Conservation (phyloP, 2,329 filamentous ascomycete species). For the Penicillium sp. region DNA sequence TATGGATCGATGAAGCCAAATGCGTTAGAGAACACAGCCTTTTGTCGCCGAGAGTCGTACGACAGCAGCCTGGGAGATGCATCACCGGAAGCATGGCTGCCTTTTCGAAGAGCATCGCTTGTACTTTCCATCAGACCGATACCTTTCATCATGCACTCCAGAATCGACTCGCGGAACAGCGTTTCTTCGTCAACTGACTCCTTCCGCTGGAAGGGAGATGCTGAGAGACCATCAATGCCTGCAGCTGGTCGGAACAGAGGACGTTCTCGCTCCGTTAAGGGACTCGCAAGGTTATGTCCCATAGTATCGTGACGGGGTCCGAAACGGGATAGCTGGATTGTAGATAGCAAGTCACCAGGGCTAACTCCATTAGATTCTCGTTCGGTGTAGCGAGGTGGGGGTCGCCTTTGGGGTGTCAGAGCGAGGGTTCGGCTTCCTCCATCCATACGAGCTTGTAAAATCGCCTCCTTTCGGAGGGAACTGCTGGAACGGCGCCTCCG, state of each 20-base stretch:
- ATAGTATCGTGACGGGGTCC: constrained; percentile 51
- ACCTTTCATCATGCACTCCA: constrained; percentile 94
- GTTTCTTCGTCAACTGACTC: constrained; percentile 86
- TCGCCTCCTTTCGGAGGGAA: constrained; percentile 75
- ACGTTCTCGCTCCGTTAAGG: constrained; percentile 46
- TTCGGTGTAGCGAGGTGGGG: constrained; percentile 24
- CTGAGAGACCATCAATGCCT: constrained; percentile 21
- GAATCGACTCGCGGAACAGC: constrained; percentile 82
- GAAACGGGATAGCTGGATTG: constrained; percentile 68
- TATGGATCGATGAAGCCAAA: constrained; percentile 90
- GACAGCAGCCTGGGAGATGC: constrained; percentile 82
- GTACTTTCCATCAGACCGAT: constrained; percentile 72
- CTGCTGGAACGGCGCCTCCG: constrained; percentile 71
- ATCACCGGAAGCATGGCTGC: constrained; percentile 68
- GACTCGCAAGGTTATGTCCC: constrained; percentile 35
- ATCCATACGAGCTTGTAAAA: constrained; percentile 64
- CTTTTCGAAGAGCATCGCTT: constrained; percentile 64
- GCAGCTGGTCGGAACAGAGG: constrained; percentile 35
- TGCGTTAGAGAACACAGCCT: constrained; percentile 78
- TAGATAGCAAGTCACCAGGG: constrained; percentile 77
- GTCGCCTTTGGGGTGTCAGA: constrained; percentile 13
- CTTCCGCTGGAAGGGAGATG: constrained; percentile 61
- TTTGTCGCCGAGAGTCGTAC: constrained; percentile 77
- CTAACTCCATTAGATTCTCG: constrained; percentile 53
- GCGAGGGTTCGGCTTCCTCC: constrained; percentile 39